Evolutionary conservation across 306 rosid genomes (phyloP), one percentile per base, ranked within the genome.

Genomic region (Cucurbita ficifolia): DNA sequence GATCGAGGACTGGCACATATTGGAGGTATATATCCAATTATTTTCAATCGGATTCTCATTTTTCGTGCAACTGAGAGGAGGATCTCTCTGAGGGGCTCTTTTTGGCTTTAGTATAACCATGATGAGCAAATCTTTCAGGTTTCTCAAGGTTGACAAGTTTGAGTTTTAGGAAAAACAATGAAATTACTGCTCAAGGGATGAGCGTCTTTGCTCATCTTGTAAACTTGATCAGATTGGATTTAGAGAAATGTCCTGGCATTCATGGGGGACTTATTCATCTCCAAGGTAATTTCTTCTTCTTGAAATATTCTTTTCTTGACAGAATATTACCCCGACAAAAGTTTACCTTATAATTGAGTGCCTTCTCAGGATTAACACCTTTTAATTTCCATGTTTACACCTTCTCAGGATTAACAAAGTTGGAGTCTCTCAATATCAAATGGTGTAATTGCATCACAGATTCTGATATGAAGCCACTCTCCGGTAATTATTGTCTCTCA

Each of bases 361-460:
- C 2, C 33, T 29, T 29, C 33, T 29, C 33, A 29, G 33, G 33
- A 29, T 29, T 29, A 21, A 39, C 8, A 60, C 42, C 70, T 77
- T 38, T 53, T 54, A 52, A 10, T 49, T 63, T 33, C 21, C 42
- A n/a, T 68, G 11, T 38, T 40, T 69, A 42, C 70, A n/a, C 18
- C 70, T 63, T 74, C 68, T 71, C 88, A 94, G 97, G 90, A 81
- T 86, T 94, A 76, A 79, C 79, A 49, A 90, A 86, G 76, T 82
- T 94, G 84, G 95, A 90, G 77, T 94, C 95, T 81, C 92, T 94
- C 70, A 94, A 94, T 91, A 78, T 94, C 56, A 94, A 89, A 85
- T 94, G 99, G 92, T 91, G 99, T 77, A 91, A 89, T 77, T 89
- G 91, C 87, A 85, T 94, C 73, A 84, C 89, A 45, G 87, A 94